Percentiles rank a stretch among this genome's conserved stretches.
Conservation (phyloP, 768 basidiomycete species). For the Russula lepida region DNA sequence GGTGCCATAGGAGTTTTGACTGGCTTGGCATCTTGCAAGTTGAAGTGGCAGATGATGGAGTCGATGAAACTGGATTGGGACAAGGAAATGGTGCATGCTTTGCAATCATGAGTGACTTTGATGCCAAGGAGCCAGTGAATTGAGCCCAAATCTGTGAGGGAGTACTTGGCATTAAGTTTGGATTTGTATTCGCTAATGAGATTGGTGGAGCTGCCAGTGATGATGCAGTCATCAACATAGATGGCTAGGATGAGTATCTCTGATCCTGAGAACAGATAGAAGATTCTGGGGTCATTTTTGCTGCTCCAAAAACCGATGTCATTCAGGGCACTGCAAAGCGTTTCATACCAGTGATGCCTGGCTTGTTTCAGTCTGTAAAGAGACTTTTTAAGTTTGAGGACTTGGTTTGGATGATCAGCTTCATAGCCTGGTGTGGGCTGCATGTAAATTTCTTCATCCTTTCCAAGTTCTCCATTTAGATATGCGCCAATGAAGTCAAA, state of each 20-base stretch:
- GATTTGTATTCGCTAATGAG: conserved; percentile 7
- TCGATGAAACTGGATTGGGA: conserved; percentile 25
- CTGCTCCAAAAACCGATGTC: too few species aligned
- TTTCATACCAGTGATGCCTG: conserved; percentile 18
- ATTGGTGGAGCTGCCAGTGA: background rate
- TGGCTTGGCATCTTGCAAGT: too few species aligned
- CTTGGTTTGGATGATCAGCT: too few species aligned
- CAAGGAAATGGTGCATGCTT: conserved; percentile 22
- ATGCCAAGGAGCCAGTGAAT: too few species aligned
- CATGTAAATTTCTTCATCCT: conserved; percentile 20
- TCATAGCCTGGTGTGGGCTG: conserved; percentile 12
- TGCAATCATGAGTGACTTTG: conserved; percentile 1
- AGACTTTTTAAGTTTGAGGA: too few species aligned
- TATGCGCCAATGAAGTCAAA: conserved; percentile 31
- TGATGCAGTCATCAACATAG: background rate
- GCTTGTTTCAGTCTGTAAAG: conserved; percentile 24
- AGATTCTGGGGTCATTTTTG: too few species aligned
- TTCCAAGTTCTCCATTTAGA: conserved; percentile 7
- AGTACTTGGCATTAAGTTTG: background rate
- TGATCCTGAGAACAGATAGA: too few species aligned
- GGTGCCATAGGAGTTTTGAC: too few species aligned
- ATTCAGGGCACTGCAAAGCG: background rate
- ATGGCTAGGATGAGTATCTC: conserved; percentile 14
- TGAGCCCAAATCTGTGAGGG: conserved; percentile 4
- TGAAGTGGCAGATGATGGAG: background rate